Evolutionary conservation across 176 grass and related monocot species (phyloP).

Genomic region (Pontederia paniculata): DNA sequence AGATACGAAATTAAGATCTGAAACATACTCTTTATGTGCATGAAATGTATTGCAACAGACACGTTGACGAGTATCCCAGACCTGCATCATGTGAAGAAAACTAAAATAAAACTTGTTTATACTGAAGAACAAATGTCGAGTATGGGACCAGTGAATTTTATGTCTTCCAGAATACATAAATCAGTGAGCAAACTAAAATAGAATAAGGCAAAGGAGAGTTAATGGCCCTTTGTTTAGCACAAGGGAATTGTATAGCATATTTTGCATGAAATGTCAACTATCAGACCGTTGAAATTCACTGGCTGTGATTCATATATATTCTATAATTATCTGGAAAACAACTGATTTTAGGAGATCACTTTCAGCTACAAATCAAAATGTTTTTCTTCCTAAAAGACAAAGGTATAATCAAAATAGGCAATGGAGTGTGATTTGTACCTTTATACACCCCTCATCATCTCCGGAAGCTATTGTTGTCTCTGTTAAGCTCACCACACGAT

Average conservation of each 20-base stretch:
- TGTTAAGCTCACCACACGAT: slow-evolving; percentile 74
- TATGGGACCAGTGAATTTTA: too few relatives aligned
- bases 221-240: background rate
- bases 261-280: too few relatives aligned
- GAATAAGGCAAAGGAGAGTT: background rate
- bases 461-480: slow-evolving; percentile 75
- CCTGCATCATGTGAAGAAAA: slow-evolving; percentile 28
- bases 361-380: too few relatives aligned
- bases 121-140: too few relatives aligned
- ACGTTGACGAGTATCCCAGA: slow-evolving; percentile 73
- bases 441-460: slow-evolving; percentile 88
- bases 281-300: too few relatives aligned
- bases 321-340: too few relatives aligned
- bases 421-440: slow-evolving; percentile 31
- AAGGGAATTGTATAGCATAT: too few relatives aligned
- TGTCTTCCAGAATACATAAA: slow-evolving; percentile 1
- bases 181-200: background rate
- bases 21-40: slow-evolving; percentile 91
- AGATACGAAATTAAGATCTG: slow-evolving; percentile 63
- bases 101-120: slow-evolving; percentile 7
- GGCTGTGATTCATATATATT: too few relatives aligned
- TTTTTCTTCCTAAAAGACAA: slow-evolving; percentile 1
- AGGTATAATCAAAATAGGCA: background rate
- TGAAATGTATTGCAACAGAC: slow-evolving; percentile 83
- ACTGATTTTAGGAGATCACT: too few relatives aligned